phyloP scores from a whole-genome alignment of 2,329 filamentous ascomycete genomes.

The Juglanconis sp. region DNA sequence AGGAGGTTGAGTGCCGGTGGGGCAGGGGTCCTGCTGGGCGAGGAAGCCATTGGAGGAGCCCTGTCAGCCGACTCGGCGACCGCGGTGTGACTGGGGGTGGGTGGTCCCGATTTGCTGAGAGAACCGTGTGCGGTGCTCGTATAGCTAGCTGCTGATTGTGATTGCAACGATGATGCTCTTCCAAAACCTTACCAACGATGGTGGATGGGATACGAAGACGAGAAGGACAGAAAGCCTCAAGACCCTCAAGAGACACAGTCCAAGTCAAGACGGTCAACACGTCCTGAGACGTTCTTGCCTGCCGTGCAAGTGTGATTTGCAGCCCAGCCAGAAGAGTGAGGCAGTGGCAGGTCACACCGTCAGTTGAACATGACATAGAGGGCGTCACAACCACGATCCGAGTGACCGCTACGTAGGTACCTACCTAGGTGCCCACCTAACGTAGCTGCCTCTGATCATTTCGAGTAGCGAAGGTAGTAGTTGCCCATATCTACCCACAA shows the following conservation, averaged over 20 bases:
- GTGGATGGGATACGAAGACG: neutral
- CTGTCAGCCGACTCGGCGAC: neutral
- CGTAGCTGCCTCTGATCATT: no score
- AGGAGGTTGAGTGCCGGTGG: neutral
- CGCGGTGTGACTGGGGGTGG: neutral
- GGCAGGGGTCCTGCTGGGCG: neutral
- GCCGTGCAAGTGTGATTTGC: neutral
- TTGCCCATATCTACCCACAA: no score
- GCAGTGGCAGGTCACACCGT: constrained; percentile 2
- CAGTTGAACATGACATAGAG: neutral
- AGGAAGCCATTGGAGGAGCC: neutral
- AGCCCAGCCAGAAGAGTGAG: neutral
- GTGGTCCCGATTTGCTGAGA: neutral
- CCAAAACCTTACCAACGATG: neutral
- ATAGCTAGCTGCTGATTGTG: neutral
- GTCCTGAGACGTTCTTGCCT: neutral
- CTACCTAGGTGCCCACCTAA: no score
- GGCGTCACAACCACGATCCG: neutral
- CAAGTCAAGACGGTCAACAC: neutral
- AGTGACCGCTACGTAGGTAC: no score
- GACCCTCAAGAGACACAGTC: neutral
- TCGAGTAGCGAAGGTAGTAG: no score
- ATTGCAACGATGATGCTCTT: neutral
- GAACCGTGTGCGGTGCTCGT: neutral
- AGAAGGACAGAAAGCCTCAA: neutral